These are phyloP conservation scores for Crataegus laevigata DNA, from an alignment of 306 rosid genomes.

Conservation along the genomic window DNA sequence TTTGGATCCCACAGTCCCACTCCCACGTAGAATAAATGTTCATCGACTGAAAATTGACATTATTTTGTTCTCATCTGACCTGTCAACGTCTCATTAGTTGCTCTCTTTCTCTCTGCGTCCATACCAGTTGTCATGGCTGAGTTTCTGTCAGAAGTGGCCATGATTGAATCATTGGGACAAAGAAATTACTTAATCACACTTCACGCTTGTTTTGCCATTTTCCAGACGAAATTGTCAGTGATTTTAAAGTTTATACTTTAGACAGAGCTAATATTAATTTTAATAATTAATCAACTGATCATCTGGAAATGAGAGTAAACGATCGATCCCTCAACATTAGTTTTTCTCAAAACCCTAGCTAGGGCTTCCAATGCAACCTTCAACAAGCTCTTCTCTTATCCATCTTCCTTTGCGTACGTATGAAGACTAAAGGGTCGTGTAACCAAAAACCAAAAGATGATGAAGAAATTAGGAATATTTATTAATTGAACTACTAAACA, in stretches of 20 bases:
- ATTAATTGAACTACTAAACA: neutral
- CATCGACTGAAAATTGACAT: neutral
- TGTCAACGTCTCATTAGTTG: constrained; percentile 12
- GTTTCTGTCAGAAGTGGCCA: constrained; percentile 39
- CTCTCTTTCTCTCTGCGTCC: constrained; percentile 8
- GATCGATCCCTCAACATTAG: neutral
- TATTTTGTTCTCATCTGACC: neutral
- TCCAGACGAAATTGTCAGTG: neutral
- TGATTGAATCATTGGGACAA: constrained; percentile 66
- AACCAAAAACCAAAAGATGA: neutral
- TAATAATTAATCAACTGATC: neutral
- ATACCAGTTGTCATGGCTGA: constrained; percentile 39
- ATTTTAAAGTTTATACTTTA: neutral
- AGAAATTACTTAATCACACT: constrained; percentile 1
- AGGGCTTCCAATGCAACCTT: neutral
- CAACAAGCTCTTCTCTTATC: neutral
- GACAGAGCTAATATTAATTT: neutral
- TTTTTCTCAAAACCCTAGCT: neutral
- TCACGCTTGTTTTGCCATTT: neutral
- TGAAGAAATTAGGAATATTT: neutral
- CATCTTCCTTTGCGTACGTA: neutral
- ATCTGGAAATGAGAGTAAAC: neutral
- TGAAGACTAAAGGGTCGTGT: neutral
- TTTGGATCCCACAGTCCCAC: neutral
- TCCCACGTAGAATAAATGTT: neutral